These are phyloP conservation scores for Warburgia ugandensis DNA, from an alignment of 164 flowering plant genomes.

Conservation along the genomic window DNA sequence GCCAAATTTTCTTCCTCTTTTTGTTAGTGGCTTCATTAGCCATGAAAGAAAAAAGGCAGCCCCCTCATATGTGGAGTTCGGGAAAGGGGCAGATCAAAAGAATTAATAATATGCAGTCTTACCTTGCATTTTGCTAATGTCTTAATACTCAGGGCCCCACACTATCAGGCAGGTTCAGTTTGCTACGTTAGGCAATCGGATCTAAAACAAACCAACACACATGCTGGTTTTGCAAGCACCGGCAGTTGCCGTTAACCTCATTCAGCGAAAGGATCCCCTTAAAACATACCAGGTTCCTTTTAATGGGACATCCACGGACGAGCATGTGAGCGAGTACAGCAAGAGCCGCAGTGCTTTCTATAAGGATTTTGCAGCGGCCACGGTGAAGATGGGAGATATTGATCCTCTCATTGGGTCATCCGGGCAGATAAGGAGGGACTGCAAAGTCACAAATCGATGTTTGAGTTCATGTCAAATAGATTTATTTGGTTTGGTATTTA, in stretches of 20 bases:
- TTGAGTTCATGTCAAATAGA: too few species aligned
- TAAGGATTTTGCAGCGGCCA: conserved; percentile 12
- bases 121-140: too few species aligned
- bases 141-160: conserved; percentile 43
- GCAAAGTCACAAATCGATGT: too few species aligned
- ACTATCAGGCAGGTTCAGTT: conserved; percentile 38
- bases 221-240: conserved; percentile 32
- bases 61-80: too few species aligned
- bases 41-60: not conserved
- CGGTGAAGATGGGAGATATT: conserved; percentile 17
- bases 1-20: not conserved
- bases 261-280: conserved; percentile 11
- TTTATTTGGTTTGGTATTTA: too few species aligned
- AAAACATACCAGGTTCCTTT: conserved; percentile 13
- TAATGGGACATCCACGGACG: conserved; percentile 11
- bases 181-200: conserved; percentile 17
- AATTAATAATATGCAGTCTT: too few species aligned
- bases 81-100: too few species aligned
- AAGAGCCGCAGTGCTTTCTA: not conserved
- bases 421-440: conserved; percentile 35
- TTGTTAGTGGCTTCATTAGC: not conserved
- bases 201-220: conserved; percentile 33
- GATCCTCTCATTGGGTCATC: conserved; percentile 27
- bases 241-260: conserved; percentile 24
- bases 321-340: conserved; percentile 7